A percentile compares a stretch with the other conserved stretches of the same genome.
These are phyloP conservation scores for Trichoderma brevicompactum DNA, from an alignment of 2,329 filamentous ascomycete genomes.

Conservation along the genomic window DNA sequence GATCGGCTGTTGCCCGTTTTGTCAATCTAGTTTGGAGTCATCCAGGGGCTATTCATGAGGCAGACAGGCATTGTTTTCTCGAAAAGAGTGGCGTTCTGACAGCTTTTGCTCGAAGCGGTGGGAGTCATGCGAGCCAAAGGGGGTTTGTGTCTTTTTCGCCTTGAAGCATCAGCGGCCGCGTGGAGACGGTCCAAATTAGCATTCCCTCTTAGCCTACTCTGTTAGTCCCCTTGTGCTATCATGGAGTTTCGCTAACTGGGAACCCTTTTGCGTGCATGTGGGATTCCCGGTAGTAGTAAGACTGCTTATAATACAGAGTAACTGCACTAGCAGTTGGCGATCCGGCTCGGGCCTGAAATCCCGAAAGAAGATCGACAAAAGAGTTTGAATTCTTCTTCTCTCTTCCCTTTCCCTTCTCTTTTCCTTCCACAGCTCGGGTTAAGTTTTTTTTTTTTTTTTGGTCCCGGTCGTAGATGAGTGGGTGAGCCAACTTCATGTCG, in stretches of 20 bases:
- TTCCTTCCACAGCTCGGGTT: background rate
- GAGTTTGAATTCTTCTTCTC: background rate
- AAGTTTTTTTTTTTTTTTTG: background rate
- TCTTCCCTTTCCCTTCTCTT: background rate
- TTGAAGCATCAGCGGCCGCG: background rate
- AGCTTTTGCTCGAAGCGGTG: slow-evolving; percentile 5
- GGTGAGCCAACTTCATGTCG: background rate
- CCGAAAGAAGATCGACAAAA: slow-evolving; percentile 7
- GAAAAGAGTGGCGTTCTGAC: background rate
- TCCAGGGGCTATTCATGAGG: slow-evolving; percentile 21
- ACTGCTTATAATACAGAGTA: background rate
- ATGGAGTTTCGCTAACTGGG: background rate
- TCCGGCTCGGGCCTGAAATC: slow-evolving; percentile 13
- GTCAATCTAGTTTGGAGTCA: slow-evolving; percentile 11
- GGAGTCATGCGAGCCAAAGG: slow-evolving; percentile 17
- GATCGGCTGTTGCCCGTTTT: slow-evolving; percentile 16
- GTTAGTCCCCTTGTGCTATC: background rate
- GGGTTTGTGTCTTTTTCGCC: background rate
- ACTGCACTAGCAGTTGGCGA: background rate
- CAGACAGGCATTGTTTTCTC: slow-evolving; percentile 15
- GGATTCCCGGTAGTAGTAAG: background rate
- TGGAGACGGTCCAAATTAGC: background rate
- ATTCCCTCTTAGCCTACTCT: background rate
- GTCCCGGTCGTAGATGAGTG: background rate
- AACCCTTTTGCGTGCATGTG: slow-evolving; percentile 9